These are phyloP conservation scores for Colletotrichum acutatum DNA, from an alignment of 2,329 filamentous ascomycete genomes.

Conservation along the genomic window DNA sequence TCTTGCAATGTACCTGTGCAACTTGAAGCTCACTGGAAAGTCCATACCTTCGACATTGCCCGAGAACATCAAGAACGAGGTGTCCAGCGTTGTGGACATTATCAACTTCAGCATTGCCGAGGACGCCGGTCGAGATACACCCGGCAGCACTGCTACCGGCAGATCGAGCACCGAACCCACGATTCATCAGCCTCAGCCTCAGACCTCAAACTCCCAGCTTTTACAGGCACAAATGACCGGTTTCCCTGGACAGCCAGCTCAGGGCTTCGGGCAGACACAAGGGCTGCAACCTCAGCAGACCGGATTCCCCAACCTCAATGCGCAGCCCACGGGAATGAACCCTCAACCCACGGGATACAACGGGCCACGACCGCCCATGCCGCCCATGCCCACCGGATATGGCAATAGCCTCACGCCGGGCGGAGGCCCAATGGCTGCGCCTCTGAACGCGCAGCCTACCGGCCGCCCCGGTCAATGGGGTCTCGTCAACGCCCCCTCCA, in stretches of 20 bases:
- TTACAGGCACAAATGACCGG: conserved; percentile 76
- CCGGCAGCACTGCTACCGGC: conserved; percentile 70
- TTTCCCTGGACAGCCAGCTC: conserved; percentile 66
- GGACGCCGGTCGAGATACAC: conserved; percentile 64
- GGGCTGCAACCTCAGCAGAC: conserved; percentile 76
- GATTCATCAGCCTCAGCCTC: conserved; percentile 78
- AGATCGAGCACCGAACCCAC: conserved; percentile 61
- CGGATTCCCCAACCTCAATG: conserved; percentile 71
- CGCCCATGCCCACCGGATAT: conserved; percentile 80
- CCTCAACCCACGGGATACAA: conserved; percentile 81
- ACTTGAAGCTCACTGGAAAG: conserved; percentile 90
- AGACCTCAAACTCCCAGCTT: conserved; percentile 76
- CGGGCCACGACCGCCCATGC: conserved; percentile 82
- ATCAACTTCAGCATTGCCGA: conserved; percentile 95
- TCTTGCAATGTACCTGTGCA: conserved; percentile 98
- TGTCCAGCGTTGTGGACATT: conserved; percentile 99
- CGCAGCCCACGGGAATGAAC: conserved; percentile 72
- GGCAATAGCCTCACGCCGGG: conserved; percentile 63
- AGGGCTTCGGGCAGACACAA: conserved; percentile 67
- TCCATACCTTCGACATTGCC: conserved; percentile 79
- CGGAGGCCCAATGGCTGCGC: conserved; percentile 72
- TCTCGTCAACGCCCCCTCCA: conserved; percentile 92
- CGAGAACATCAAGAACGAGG: conserved; percentile 92
- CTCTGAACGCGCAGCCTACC: conserved; percentile 92
- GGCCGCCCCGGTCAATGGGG: conserved; percentile 96